These are phyloP conservation scores for Colletotrichum spaethianum DNA, from an alignment of 2,329 filamentous ascomycete genomes.

Conservation along the genomic window DNA sequence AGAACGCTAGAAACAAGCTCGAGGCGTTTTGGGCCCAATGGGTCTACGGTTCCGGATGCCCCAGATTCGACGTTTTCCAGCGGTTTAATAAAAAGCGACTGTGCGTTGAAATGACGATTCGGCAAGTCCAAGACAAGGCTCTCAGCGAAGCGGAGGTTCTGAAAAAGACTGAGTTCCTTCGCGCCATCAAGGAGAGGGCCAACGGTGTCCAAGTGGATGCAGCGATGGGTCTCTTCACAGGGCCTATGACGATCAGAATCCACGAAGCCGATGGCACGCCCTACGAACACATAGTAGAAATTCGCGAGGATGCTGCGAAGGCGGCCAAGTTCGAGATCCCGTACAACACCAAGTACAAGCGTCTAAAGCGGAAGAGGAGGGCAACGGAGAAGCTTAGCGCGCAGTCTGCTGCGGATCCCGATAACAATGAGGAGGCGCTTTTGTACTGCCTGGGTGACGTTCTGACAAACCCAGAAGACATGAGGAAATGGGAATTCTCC, in stretches of 20 bases:
- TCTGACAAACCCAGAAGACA: conserved; percentile 85
- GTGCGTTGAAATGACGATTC: conserved; percentile 91
- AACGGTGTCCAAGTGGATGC: conserved; percentile 78
- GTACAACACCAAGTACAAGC: conserved; percentile 99
- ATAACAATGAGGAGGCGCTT: conserved; percentile 82
- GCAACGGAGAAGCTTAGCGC: conserved; percentile 65
- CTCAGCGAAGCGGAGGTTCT: conserved; percentile 24
- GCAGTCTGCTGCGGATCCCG: conserved; percentile 67
- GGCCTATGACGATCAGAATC: conserved; percentile 97
- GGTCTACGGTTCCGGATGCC: conserved; percentile 90
- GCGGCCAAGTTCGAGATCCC: conserved; percentile 89
- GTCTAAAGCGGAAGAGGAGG: conserved; percentile 82
- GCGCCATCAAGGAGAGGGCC: conserved; percentile 85
- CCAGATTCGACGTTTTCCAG: conserved; percentile 87
- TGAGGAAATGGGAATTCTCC: conserved; percentile 84
- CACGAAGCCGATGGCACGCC: conserved; percentile 98
- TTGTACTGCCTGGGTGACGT: conserved; percentile 95
- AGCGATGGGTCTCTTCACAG: conserved; percentile 87
- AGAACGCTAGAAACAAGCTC: conserved; percentile 86
- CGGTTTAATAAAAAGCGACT: conserved; percentile 98
- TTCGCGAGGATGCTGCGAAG: conserved; percentile 86
- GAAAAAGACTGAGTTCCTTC: conserved; percentile 80
- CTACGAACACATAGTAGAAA: conserved; percentile 97
- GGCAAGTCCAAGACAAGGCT: conserved; percentile 75
- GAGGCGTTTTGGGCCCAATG: conserved; percentile 96